phyloP scores from a whole-genome alignment of 768 basidiomycete species.

The Cyathus striatus region DNA sequence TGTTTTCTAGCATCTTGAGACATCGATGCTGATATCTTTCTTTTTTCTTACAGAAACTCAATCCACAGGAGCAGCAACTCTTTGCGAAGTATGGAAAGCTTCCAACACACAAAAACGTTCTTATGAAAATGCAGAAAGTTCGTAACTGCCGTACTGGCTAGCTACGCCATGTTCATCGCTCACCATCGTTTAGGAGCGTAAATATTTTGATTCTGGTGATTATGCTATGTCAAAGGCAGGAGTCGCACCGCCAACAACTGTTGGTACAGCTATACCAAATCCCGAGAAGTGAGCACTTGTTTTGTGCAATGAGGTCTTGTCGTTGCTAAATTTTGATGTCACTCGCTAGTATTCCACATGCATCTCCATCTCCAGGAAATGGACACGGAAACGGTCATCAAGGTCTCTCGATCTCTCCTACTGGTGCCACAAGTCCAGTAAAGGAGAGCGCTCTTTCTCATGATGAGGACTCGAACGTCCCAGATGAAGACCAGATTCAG shows the following conservation, averaged over 20 bases:
- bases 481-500: conserved; percentile 17
- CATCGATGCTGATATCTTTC: conserved; percentile 12
- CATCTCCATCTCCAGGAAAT: conserved; percentile 54
- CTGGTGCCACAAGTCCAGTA: conserved; percentile 58
- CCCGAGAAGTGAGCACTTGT: conserved; percentile 77
- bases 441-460: conserved; percentile 54
- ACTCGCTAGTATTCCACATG: conserved; percentile 79
- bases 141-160: conserved; percentile 12
- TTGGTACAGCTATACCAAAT: conserved; percentile 97
- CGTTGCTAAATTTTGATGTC: conserved; percentile 9
- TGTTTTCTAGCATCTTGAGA: background rate
- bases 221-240: conserved; percentile 97
- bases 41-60: conserved; percentile 53
- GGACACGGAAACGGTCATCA: conserved; percentile 46
- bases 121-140: conserved; percentile 96
- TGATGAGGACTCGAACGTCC: conserved; percentile 26
- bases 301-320: conserved; percentile 2
- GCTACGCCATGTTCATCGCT: conserved; percentile 7
- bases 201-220: conserved; percentile 99
- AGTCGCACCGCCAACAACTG: conserved; percentile 77
- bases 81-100: conserved; percentile 94
- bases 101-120: conserved; percentile 87
- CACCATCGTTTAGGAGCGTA: conserved; percentile 71
- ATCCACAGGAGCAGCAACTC: conserved; percentile 88
- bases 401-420: conserved; percentile 69